These are phyloP conservation scores for Candida caryicola DNA, from an alignment of 805 yeast species.

Conservation along the genomic window DNA sequence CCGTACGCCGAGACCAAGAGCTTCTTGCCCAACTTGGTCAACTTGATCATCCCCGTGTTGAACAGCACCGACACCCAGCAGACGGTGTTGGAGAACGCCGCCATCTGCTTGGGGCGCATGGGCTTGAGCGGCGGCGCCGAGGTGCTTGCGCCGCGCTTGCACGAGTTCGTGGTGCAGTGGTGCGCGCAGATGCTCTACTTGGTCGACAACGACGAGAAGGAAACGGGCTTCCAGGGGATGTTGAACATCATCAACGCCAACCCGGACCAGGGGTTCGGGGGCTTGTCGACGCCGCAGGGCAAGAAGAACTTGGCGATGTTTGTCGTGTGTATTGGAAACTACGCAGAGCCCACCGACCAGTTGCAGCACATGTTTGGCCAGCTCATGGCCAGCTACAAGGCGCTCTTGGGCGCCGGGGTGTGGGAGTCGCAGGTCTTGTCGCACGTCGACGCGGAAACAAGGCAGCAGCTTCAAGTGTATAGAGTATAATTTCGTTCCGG, in stretches of 20 bases:
- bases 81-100: slow-evolving; percentile 79
- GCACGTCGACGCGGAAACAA: slow-evolving; percentile 31
- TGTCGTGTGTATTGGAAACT: slow-evolving; percentile 57
- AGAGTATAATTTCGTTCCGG: too few relatives aligned
- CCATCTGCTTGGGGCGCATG: slow-evolving; percentile 84
- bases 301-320: slow-evolving; percentile 50
- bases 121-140: slow-evolving; percentile 61
- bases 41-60: slow-evolving; percentile 58
- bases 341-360: slow-evolving; percentile 47
- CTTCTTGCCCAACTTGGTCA: slow-evolving; percentile 52
- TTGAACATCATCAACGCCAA: slow-evolving; percentile 61
- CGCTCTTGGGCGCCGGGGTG: slow-evolving; percentile 42
- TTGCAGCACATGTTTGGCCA: slow-evolving; percentile 45
- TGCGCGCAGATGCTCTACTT: slow-evolving; percentile 62
- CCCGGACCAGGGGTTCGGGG: slow-evolving; percentile 59
- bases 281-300: slow-evolving; percentile 43
- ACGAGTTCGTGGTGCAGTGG: slow-evolving; percentile 65
- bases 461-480: slow-evolving; percentile 20
- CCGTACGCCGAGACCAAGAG: slow-evolving; percentile 46
- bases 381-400: slow-evolving; percentile 44
- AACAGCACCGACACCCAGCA: slow-evolving; percentile 51
- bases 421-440: slow-evolving; percentile 32
- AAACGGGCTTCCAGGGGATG: slow-evolving; percentile 82
- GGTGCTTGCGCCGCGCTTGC: slow-evolving; percentile 53
- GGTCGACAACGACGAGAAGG: slow-evolving; percentile 84